A percentile compares a stretch with the other conserved stretches of the same genome.
Evolutionary conservation across 2,329 filamentous ascomycete genomes (phyloP).

Genomic region (Exophiala dermatitidis): DNA sequence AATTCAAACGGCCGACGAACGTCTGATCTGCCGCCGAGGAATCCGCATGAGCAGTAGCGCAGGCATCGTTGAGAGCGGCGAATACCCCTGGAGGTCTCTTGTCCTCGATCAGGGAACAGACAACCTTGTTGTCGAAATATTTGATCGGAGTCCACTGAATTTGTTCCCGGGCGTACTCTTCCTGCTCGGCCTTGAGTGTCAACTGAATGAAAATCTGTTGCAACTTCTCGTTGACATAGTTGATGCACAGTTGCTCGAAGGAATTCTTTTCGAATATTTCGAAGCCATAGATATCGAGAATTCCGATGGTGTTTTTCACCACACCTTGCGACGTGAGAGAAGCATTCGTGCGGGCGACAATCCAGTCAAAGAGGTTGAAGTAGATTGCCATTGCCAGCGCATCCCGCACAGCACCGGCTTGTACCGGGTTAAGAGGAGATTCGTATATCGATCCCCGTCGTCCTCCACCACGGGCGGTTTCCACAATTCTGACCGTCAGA

Average conservation of each 20-base stretch:
- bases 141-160: conserved; percentile 99
- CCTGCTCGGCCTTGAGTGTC: conserved; percentile 92
- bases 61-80: conserved; percentile 93
- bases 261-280: conserved; percentile 99
- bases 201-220: conserved; percentile 99
- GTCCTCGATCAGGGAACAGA: conserved; percentile 94
- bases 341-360: conserved; percentile 82
- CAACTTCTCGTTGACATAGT: conserved; percentile 98
- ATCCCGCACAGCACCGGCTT: conserved; percentile 80
- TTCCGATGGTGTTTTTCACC: conserved; percentile 80
- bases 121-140: conserved; percentile 99
- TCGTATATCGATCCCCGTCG: conserved; percentile 62
- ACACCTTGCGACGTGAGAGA: conserved; percentile 72
- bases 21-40: conserved; percentile 89
- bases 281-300: conserved; percentile 97
- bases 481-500: conserved; percentile 80
- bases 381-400: conserved; percentile 94
- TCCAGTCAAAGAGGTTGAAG: conserved; percentile 97
- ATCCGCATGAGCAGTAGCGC: conserved; percentile 95
- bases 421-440: conserved; percentile 75
- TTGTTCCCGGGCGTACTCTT: conserved; percentile 91
- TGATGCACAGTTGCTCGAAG: conserved; percentile 98
- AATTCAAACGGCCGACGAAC: conserved; percentile 87
- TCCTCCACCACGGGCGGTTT: conserved; percentile 56
- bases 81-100: conserved; percentile 85